Evolutionary conservation across 1,284 basidiomycete species (phyloP).

Genomic region (Leucoagaricus sp.): DNA sequence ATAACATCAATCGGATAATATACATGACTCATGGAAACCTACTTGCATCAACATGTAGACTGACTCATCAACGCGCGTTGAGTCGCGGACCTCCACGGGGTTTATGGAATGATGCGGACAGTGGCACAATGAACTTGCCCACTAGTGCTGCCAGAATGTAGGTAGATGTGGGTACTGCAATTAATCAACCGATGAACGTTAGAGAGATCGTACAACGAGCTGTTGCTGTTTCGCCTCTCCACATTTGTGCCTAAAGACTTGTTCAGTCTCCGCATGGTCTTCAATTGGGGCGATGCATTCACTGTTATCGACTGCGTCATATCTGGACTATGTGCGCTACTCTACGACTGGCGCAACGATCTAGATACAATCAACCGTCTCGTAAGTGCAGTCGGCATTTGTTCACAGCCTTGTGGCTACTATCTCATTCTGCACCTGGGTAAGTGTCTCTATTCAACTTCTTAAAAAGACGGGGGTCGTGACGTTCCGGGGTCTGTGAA

Average conservation of each 20-base stretch:
- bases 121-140: not conserved
- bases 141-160: not conserved
- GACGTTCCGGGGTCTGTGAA: not conserved
- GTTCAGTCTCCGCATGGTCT: not conserved
- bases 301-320: not conserved
- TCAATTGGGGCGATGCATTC: not conserved
- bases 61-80: not conserved
- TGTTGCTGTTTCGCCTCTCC: conserved; percentile 4
- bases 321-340: not conserved
- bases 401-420: conserved; percentile 3
- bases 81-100: not conserved
- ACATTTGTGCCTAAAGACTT: not conserved
- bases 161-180: not conserved
- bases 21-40: too few relatives aligned
- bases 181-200: not conserved
- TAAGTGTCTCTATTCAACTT: not conserved
- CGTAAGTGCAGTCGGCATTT: not conserved
- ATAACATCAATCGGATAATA: too few relatives aligned
- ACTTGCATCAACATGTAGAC: not conserved
- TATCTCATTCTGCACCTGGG: not conserved
- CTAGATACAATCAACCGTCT: not conserved
- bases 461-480: not conserved
- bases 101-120: not conserved
- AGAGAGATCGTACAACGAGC: not conserved
- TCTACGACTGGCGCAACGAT: not conserved